Base-by-base conservation (phyloP, 306 rosid genomes). In the Cicer judaicum region DNA sequence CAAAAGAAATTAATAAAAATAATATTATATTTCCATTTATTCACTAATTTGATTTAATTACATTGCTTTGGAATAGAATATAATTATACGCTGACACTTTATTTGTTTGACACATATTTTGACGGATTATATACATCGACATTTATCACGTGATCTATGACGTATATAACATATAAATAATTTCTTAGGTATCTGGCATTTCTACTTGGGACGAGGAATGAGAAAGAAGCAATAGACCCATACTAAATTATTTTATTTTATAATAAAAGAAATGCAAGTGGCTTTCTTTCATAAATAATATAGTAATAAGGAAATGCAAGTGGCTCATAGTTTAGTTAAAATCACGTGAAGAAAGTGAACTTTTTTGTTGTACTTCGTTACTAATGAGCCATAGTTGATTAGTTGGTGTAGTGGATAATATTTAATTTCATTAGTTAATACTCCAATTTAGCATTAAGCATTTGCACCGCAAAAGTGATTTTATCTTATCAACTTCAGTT, bases 291-390 rank as follows among this genome's bases (percentile, higher is more conserved):
- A 24, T 24, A 24, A 24, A 24, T 24, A 24, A 24, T 52, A 52
- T 16, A 8, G 1, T 53, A 55, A 55, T 24, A 24, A 21, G 24
- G 24, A 21, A 21, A 2, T 36, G 71, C 72, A 74, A 67, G 72
- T 71, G 79, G 74, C 38, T 50, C 39, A 49, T 55, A 41, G 56
- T 64, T 75, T n/a, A 42, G 57, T 15, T 47, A 12, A 59, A 59
- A 79, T 71, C 87, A 75, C 81, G 77, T 70, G 82, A 66, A 48
- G 63, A 72, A 77, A 77, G 85, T 47, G 60, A 68, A 72, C 61
- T 50, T 56, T 64, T 38, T 0, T 3, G 50, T 38, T 2, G n/a
- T 39, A 46, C 18, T 76, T 76, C 40, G 44, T 71, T 42, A 71
- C 50, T 24, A 34, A 71, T 56, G 59, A 71, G 21, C 11, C 75